A percentile compares a stretch with the other conserved stretches of the same genome.
Conservation (phyloP, 2,329 filamentous ascomycete genomes). For the Aspergillus tubingensis region DNA sequence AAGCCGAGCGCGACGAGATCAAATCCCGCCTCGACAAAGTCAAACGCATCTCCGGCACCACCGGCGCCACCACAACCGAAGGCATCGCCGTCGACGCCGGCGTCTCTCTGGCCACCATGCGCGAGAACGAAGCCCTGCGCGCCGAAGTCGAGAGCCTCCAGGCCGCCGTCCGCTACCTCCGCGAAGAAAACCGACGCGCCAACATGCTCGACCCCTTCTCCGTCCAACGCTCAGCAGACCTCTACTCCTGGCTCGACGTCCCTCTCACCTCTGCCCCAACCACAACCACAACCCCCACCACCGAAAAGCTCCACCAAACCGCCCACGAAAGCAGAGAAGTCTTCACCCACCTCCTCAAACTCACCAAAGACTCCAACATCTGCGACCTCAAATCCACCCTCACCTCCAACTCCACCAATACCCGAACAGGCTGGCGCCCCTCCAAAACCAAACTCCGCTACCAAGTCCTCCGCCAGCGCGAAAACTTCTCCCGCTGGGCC, state of each 20-base stretch:
- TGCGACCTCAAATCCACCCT: slow-evolving; percentile 42
- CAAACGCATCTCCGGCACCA: slow-evolving; percentile 44
- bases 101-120: slow-evolving; percentile 43
- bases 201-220: slow-evolving; percentile 46
- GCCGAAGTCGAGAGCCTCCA: slow-evolving; percentile 47
- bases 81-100: slow-evolving; percentile 42
- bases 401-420: slow-evolving; percentile 22
- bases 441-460: slow-evolving; percentile 47
- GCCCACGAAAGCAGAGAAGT: slow-evolving; percentile 47
- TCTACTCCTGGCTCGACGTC: slow-evolving; percentile 48
- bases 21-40: slow-evolving; percentile 46
- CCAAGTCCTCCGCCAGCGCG: slow-evolving; percentile 47
- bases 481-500: slow-evolving; percentile 50
- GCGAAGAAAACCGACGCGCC: slow-evolving; percentile 47
- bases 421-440: slow-evolving; percentile 43
- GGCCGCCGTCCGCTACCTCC: slow-evolving; percentile 49
- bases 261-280: slow-evolving; percentile 35
- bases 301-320: slow-evolving; percentile 37
- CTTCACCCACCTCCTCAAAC: slow-evolving; percentile 44
- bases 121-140: slow-evolving; percentile 47
- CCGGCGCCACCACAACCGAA: slow-evolving; percentile 39
- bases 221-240: slow-evolving; percentile 41
- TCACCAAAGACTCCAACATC: slow-evolving; percentile 45
- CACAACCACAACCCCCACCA: too few species aligned
- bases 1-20: slow-evolving; percentile 45